phyloP scores from a whole-genome alignment of 1,284 basidiomycete genomes.

The Apiotrichum domesticum region DNA sequence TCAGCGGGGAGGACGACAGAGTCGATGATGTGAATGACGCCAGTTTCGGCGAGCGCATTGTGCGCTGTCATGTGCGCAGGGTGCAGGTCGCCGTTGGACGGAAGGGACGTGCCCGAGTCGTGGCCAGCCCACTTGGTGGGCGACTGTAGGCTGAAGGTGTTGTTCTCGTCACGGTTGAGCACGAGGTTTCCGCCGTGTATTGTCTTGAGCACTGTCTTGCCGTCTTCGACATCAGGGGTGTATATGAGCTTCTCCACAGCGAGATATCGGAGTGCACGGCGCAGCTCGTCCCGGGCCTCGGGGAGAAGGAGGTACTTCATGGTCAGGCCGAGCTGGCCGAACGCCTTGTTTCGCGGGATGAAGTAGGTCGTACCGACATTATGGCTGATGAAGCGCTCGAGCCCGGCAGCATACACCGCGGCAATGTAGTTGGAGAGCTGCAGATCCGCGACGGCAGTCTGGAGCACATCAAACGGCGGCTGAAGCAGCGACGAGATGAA shows the following conservation, averaged over 20 bases:
- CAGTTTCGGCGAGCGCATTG: slow-evolving; percentile 71
- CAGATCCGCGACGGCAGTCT: slow-evolving; percentile 73
- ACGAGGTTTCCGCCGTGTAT: slow-evolving; percentile 47
- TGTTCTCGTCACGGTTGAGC: slow-evolving; percentile 27
- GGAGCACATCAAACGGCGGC: slow-evolving; percentile 73
- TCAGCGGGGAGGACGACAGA: slow-evolving; percentile 78
- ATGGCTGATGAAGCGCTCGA: slow-evolving; percentile 63
- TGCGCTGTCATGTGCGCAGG: slow-evolving; percentile 36
- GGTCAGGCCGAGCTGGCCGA: slow-evolving; percentile 78
- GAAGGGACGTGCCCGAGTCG: slow-evolving; percentile 47
- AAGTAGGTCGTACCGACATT: slow-evolving; percentile 73
- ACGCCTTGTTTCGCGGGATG: slow-evolving; percentile 82
- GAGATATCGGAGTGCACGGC: slow-evolving; percentile 79
- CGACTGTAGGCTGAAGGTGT: slow-evolving; percentile 25
- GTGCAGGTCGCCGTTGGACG: slow-evolving; percentile 40
- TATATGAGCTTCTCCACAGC: slow-evolving; percentile 74
- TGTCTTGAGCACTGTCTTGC: slow-evolving; percentile 35
- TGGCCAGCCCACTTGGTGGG: slow-evolving; percentile 36
- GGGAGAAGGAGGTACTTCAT: slow-evolving; percentile 72
- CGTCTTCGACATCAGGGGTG: slow-evolving; percentile 48
- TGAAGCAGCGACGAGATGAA: slow-evolving; percentile 75
- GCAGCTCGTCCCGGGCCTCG: slow-evolving; percentile 68
- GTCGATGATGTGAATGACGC: slow-evolving; percentile 86
- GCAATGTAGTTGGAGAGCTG: slow-evolving; percentile 86
- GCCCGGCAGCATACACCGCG: slow-evolving; percentile 73